These are phyloP conservation scores for Amylostereum areolatum DNA, from an alignment of 1,284 basidiomycete genomes.

Conservation along the genomic window DNA sequence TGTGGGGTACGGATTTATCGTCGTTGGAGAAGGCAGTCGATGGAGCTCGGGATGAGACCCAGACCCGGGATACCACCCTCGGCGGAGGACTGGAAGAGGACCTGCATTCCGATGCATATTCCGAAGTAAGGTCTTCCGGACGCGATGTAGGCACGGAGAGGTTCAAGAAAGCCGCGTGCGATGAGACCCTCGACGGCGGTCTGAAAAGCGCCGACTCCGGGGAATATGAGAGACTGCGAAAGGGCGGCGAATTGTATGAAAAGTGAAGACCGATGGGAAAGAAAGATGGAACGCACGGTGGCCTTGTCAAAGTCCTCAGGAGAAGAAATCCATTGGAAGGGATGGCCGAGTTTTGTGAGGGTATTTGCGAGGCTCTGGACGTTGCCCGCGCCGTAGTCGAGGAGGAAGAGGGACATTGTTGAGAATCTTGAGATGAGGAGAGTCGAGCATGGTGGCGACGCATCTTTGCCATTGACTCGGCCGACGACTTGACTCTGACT, in stretches of 20 bases:
- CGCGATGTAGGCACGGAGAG: slow-evolving; percentile 77
- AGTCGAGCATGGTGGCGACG: too few relatives aligned
- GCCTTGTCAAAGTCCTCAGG: slow-evolving; percentile 87
- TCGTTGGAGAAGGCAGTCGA: slow-evolving; percentile 61
- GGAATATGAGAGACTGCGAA: slow-evolving; percentile 87
- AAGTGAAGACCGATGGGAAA: slow-evolving; percentile 4
- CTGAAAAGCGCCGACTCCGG: slow-evolving; percentile 95
- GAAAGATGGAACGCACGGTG: slow-evolving; percentile 52
- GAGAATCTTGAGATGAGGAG: background rate
- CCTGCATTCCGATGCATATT: slow-evolving; percentile 98
- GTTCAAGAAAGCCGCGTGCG: slow-evolving; percentile 72
- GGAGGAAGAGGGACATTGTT: slow-evolving; percentile 73
- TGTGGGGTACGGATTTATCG: slow-evolving; percentile 93
- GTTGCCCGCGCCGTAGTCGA: slow-evolving; percentile 96
- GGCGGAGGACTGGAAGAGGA: slow-evolving; percentile 83
- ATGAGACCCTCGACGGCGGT: slow-evolving; percentile 80
- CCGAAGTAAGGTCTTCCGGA: slow-evolving; percentile 95
- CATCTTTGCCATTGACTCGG: too few relatives aligned
- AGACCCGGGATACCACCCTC: slow-evolving; percentile 68
- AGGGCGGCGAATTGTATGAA: slow-evolving; percentile 5
- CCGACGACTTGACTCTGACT: too few relatives aligned
- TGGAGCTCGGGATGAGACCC: slow-evolving; percentile 66
- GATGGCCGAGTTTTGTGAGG: slow-evolving; percentile 79
- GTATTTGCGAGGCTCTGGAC: slow-evolving; percentile 94
- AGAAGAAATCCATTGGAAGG: slow-evolving; percentile 86